These are phyloP conservation scores for Funneliformis geosporum DNA, from an alignment of 192 early-diverging fungal species.

Conservation along the genomic window DNA sequence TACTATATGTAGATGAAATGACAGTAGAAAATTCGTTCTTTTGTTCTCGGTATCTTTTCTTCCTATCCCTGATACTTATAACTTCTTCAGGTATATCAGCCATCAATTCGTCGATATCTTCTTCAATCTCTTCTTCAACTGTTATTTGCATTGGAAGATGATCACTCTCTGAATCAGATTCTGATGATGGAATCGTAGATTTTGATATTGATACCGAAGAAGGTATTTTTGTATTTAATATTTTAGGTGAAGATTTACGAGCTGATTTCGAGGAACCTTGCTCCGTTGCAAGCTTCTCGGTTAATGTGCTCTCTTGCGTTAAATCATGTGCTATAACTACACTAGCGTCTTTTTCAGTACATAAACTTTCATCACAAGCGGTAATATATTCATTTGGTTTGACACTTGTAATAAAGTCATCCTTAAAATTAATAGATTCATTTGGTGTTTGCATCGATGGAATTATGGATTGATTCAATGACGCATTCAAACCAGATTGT, in stretches of 20 bases:
- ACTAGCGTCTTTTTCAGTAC: too few species aligned
- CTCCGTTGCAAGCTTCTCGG: too few species aligned
- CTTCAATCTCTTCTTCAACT: background rate
- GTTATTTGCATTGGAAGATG: background rate
- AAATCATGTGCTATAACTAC: too few species aligned
- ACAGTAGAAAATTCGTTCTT: too few species aligned
- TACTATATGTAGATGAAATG: background rate
- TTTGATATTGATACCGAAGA: background rate
- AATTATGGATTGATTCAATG: background rate
- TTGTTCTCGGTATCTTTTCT: background rate
- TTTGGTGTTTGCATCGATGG: too few species aligned
- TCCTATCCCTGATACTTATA: background rate
- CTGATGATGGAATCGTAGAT: background rate
- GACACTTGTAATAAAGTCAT: too few species aligned
- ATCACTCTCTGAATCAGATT: background rate
- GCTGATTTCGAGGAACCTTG: background rate
- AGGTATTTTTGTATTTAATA: background rate
- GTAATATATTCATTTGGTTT: too few species aligned
- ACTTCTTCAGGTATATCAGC: too few species aligned
- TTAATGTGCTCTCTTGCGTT: background rate
- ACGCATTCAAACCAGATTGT: background rate
- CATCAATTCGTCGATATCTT: background rate
- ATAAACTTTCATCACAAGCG: too few species aligned
- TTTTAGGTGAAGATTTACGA: too few species aligned
- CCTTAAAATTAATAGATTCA: too few species aligned